Evolutionary conservation across 768 basidiomycete genomes (phyloP), one percentile per base, ranked within the genome.

Genomic region (Suillus spraguei): DNA sequence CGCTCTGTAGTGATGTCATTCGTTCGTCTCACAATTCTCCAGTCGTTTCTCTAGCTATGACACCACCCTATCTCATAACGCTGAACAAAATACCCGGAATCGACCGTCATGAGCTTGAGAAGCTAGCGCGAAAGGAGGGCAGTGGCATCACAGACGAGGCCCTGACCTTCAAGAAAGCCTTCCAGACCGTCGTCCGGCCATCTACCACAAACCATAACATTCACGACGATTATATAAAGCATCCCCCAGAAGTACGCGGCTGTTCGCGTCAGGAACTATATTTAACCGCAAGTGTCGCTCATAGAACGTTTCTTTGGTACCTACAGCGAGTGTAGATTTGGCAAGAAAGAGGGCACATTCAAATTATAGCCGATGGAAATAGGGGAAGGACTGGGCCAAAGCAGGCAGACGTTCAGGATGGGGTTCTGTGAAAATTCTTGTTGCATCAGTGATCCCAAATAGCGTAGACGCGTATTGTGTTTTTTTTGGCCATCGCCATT

Each of bases 161-260:
- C 33, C 35, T 33, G 35, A 66, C 65, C 28, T 74, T 66, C 64
- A 75, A 78, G 64, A 77, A 74, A 64, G 42, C 69, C 3, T 69
- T 63, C 60, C 71, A 76, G 63, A 71, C 65, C 13, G 71, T 76
- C 44, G 67, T 60, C 39, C 67, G 65, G 1, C 73, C 76, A 0
- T 42, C 52, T 13, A 71, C 72, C 14, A 67, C 70, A 3, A 66
- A 73, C 47, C 73, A 70, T 32, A 71, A 79, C 61, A 76, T 79
- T 42, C 69, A 77, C 62, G 74, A 78, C n/a, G 72, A 78, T 56
- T 77, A 70, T 62, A 56, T 74, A 32, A 65, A 62, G 39, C 47
- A 75, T 46, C 72, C 77, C 44, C 77, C 77, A 38, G 60, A 70
- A 53, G 76, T 75, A 60, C 63, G 71, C 63, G 10, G 16, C 6